A percentile compares a stretch with the other conserved stretches of the same genome.
Conservation (phyloP, 345 rosid genomes). For the Raphanus sativus region DNA sequence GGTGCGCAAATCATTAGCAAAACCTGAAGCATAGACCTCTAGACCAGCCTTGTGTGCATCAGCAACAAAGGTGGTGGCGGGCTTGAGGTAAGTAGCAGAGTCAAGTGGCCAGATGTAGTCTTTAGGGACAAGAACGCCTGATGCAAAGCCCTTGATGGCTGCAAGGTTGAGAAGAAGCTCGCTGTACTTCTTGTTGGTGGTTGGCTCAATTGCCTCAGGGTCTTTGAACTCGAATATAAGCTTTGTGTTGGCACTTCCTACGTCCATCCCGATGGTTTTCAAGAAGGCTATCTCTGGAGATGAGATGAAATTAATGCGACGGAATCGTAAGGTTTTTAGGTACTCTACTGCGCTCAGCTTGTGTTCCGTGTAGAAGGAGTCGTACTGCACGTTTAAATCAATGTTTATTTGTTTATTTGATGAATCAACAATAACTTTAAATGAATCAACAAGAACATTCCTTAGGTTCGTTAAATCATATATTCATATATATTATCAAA, state of each 20-base stretch:
- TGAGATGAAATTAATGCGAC: conserved; percentile 42
- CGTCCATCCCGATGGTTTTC: conserved; percentile 46
- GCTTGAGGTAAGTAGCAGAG: conserved; percentile 48
- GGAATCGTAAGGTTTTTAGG: conserved; percentile 31
- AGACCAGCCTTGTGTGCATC: conserved; percentile 84
- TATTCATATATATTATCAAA: too few species aligned
- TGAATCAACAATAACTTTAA: too few species aligned
- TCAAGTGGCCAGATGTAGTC: conserved; percentile 68
- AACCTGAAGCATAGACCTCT: conserved; percentile 72
- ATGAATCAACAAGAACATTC: too few species aligned
- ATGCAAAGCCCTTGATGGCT: conserved; percentile 57
- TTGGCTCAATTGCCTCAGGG: conserved; percentile 56
- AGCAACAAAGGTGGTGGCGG: conserved; percentile 56
- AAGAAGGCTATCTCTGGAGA: conserved; percentile 76
- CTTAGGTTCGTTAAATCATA: too few species aligned
- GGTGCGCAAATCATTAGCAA: conserved; percentile 58
- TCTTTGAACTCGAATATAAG: conserved; percentile 54
- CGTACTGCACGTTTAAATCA: conserved; percentile 56
- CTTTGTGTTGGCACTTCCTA: conserved; percentile 40
- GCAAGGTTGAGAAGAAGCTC: conserved; percentile 49
- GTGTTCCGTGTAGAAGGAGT: conserved; percentile 55
- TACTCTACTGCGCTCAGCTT: conserved; percentile 45
- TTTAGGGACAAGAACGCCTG: conserved; percentile 78
- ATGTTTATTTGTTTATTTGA: conserved; percentile 13
- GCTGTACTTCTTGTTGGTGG: conserved; percentile 60